Evolutionary conservation across 208 protist species (phyloP).

Genomic region (Acanthamoeba royreba): DNA sequence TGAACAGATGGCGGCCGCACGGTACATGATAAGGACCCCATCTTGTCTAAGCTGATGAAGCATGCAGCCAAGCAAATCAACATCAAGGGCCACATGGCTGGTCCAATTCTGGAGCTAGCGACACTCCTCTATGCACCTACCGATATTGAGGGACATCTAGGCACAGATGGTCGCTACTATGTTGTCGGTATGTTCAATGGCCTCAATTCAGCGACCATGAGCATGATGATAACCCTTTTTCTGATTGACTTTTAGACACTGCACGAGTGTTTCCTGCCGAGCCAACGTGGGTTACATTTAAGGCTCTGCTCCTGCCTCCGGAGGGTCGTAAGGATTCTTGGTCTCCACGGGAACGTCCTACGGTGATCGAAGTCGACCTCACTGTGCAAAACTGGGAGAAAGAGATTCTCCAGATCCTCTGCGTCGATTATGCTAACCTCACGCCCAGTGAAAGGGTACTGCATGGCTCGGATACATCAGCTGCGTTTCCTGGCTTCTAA

Average conservation of each 20-base stretch:
- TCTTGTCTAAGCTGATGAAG: not conserved
- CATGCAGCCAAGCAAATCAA: not conserved
- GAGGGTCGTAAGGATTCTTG: not conserved
- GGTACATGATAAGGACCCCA: not conserved
- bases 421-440: not conserved
- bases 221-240: not conserved
- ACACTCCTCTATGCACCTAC: not conserved
- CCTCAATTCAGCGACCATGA: not conserved
- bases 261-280: not conserved
- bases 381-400: not conserved
- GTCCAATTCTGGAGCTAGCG: not conserved
- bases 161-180: not conserved
- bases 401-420: not conserved
- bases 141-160: not conserved
- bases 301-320: not conserved
- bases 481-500: not conserved
- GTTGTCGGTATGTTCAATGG: not conserved
- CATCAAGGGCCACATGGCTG: not conserved
- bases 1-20: not conserved
- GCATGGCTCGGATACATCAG: not conserved
- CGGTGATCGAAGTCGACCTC: not conserved
- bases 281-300: not conserved
- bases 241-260: not conserved
- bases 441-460: not conserved
- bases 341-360: not conserved